phyloP scores from a whole-genome alignment of 2,329 filamentous ascomycete genomes.

The Pseudocercospora eumusae region DNA sequence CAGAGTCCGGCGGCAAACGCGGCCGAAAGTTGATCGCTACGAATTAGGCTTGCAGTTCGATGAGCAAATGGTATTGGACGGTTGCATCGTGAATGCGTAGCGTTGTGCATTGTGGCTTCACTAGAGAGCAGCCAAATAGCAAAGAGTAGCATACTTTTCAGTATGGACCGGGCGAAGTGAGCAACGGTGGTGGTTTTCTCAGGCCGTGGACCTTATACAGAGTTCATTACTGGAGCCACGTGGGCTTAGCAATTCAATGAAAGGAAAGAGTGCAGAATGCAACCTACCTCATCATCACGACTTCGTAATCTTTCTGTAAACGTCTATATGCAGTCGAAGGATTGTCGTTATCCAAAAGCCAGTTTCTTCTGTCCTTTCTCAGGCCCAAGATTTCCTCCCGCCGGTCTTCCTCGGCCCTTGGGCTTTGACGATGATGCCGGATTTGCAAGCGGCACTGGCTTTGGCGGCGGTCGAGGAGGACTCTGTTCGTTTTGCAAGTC shows the following conservation, averaged over 20 bases:
- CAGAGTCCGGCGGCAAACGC: neutral
- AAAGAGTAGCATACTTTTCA: too few species aligned
- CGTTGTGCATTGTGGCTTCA: neutral
- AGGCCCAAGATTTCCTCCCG: slow-evolving; percentile 32
- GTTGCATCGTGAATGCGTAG: neutral
- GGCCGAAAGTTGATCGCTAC: neutral
- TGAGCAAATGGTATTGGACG: neutral
- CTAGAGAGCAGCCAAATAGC: too few species aligned
- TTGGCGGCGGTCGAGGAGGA: slow-evolving; percentile 28
- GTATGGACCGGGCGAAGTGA: neutral
- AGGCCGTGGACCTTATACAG: neutral
- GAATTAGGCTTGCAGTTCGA: neutral
- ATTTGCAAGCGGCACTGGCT: slow-evolving; percentile 24
- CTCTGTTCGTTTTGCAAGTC: slow-evolving; percentile 68
- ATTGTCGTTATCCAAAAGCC: slow-evolving; percentile 43
- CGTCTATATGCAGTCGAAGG: slow-evolving; percentile 9
- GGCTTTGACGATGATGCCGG: slow-evolving; percentile 19
- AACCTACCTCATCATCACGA: neutral
- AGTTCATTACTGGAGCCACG: neutral
- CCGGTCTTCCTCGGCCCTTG: slow-evolving; percentile 42
- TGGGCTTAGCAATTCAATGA: neutral
- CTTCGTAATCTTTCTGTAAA: neutral
- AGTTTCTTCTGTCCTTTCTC: slow-evolving; percentile 51
- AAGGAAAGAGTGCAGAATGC: neutral
- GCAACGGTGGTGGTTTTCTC: too few species aligned